Evolutionary conservation across 2,329 filamentous ascomycete species (phyloP).

Genomic region (Talaromyces sp.): DNA sequence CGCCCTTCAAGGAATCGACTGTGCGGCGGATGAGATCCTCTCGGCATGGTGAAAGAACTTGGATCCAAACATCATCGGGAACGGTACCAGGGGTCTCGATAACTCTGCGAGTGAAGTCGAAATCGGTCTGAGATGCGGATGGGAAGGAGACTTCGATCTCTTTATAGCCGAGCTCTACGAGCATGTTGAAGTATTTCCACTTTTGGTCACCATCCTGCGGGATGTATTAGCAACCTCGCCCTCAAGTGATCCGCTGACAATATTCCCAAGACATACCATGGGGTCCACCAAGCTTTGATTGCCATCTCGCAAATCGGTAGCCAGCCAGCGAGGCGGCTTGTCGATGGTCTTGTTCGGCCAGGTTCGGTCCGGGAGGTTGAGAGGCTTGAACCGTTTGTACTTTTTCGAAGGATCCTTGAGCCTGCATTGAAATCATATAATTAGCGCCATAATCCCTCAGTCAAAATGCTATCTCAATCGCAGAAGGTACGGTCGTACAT

Average conservation of each 20-base stretch:
- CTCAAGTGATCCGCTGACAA: neutral
- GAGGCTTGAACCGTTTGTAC: slow-evolving; percentile 46
- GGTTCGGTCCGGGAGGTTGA: slow-evolving; percentile 53
- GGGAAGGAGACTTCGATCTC: slow-evolving; percentile 97
- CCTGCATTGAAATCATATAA: slow-evolving; percentile 26
- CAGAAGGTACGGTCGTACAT: slow-evolving; percentile 29
- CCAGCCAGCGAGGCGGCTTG: slow-evolving; percentile 86
- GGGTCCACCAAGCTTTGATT: slow-evolving; percentile 92
- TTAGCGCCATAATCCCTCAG: slow-evolving; percentile 13
- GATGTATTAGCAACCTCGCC: neutral
- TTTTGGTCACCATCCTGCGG: slow-evolving; percentile 86
- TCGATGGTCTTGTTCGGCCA: slow-evolving; percentile 81
- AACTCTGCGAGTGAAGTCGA: slow-evolving; percentile 85
- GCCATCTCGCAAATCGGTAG: slow-evolving; percentile 83
- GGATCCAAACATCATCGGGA: slow-evolving; percentile 85
- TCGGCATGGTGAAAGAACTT: slow-evolving; percentile 88
- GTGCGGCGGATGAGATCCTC: slow-evolving; percentile 86
- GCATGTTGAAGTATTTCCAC: slow-evolving; percentile 91
- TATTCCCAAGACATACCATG: slow-evolving; percentile 61
- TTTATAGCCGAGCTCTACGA: slow-evolving; percentile 89
- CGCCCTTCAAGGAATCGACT: slow-evolving; percentile 80
- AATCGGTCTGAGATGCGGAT: slow-evolving; percentile 90
- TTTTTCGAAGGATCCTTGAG: slow-evolving; percentile 50
- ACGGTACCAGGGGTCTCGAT: slow-evolving; percentile 79
- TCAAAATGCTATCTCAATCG: neutral